Evolutionary conservation across 2,329 filamentous ascomycete genomes (phyloP).

Genomic region (Dothideomycetes sp.): DNA sequence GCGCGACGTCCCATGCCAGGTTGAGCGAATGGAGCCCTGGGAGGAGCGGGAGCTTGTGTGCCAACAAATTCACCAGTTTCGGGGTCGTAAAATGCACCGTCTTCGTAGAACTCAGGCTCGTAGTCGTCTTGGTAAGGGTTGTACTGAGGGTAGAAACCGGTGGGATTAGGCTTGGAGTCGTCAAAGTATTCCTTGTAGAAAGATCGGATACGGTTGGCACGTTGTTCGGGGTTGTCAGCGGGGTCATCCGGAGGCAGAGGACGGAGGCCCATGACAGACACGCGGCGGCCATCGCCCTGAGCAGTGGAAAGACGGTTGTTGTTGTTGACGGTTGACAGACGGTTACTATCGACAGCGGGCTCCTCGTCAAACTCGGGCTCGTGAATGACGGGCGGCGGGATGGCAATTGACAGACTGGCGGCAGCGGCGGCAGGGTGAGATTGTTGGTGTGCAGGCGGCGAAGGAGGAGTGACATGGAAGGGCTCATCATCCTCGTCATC

Average conservation of each 20-base stretch:
- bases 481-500: too few relatives aligned
- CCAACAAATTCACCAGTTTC: slow-evolving; percentile 54
- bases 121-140: slow-evolving; percentile 44
- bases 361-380: neutral
- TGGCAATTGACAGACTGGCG: neutral
- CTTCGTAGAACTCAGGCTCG: slow-evolving; percentile 57
- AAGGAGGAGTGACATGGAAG: slow-evolving; percentile 3
- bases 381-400: neutral
- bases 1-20: slow-evolving; percentile 69
- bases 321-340: too few relatives aligned
- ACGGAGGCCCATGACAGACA: slow-evolving; percentile 53
- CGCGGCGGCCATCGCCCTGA: slow-evolving; percentile 32
- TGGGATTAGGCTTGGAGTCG: slow-evolving; percentile 50
- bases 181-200: slow-evolving; percentile 99
- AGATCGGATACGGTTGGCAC: slow-evolving; percentile 91
- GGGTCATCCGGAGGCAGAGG: slow-evolving; percentile 81
- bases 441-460: slow-evolving; percentile 4
- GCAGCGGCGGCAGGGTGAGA: neutral
- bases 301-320: neutral
- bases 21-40: slow-evolving; percentile 58
- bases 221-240: slow-evolving; percentile 81
- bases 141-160: slow-evolving; percentile 15
- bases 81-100: slow-evolving; percentile 45
- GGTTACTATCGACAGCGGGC: too few relatives aligned
- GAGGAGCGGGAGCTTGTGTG: slow-evolving; percentile 11